Base-by-base conservation (phyloP, 2,329 filamentous ascomycete species). In the Xylariaceae sp. region DNA sequence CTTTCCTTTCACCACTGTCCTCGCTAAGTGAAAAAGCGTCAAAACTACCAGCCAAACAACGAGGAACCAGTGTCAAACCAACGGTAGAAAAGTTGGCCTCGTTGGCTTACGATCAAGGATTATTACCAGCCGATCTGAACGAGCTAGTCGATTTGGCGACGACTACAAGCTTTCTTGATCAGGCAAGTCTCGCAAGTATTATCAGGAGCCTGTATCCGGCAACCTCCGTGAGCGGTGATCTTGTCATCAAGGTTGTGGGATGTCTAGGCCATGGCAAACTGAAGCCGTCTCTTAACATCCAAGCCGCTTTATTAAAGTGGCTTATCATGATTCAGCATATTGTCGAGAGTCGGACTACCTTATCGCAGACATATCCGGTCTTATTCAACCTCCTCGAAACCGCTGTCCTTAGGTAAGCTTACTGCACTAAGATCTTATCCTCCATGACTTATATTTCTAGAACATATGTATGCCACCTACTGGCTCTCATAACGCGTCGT, bases 331-430 rank as follows among this genome's bases (percentile, higher is more conserved):
- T 91, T 3, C 86, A 92, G 65, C 87, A 91, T 62, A 75, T 87
- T 39, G 72, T 94, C 16, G 84, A 89, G 48, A 81, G 84, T 33
- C 79, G 81, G 39, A 75, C 74, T 6, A 74, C 86, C 7, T 72
- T 96, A 42, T 85, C 85, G 4, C 85, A 84, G 57, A 75, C 88
- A 1, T 96, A 95, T 65, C 79, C 84, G 0, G 82, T 93, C 15
- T 72, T 96, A 3, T 96, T 96, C 68, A 90, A 90, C 59, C 76
- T 93, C 59, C 79, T 96, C 5, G 89, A 95, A 66, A 93, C 90
- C 64, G 87, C 90, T 44, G 88, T 85, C 53, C 82, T 92, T 55
- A 81, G 89, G 80, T 88, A 74, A 46, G 64, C 55, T 32, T 33
- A 16, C 42, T 27, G 10, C 29, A 6, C 18, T 39, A 2, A n/a